Base-by-base conservation (phyloP, 768 basidiomycete genomes). In the Amanita exitialis region DNA sequence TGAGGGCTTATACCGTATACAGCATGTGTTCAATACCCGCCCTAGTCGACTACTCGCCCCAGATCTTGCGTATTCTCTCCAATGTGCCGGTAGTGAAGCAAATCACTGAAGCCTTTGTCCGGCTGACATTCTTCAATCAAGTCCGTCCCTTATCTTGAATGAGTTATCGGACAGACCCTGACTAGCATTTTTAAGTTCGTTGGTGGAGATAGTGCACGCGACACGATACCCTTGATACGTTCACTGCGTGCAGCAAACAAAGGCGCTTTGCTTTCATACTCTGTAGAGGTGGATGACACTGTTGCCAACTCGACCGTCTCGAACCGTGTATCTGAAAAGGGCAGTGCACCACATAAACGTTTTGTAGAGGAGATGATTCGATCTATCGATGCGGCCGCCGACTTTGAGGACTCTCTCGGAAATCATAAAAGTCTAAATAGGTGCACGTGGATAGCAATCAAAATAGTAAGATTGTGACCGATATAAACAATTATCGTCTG, bases 81-180 rank as follows among this genome's bases (percentile, higher is more conserved):
- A 68, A 71, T 37, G 65, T 81, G 1, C 77, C 84, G n/a, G 74
- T 84, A 0, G 43, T 93, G 0, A 77, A 72, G 52, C 69, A 77
- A 49, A 58, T 90, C 36, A 82, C 84, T 1, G 82, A 90, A 59
- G 70, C 69, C 1, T 61, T 88, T 49, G 84, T 95, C 4, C 74
- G 88, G 37, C 66, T 73, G 8, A 94, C 92, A 0, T 95, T 96
- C 70, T 95, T 92, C 59, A 74, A 78, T 42, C 92, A 94, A 69
- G 87, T 85, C 55, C 27, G 74, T 55, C 34, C 30, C 8, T 12
- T 7, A 6, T 27, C 34, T 9, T 23, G 23, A 12, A 13, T 16
- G 57, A 25, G 35, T 32, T 50, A 35, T 35, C n/a, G 37, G 39
- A 25, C 30, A 13, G 9, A 21, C 18, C 25, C 44, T 44, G 18